A percentile compares a stretch with the other conserved stretches of the same genome.
Evolutionary conservation across 164 flowering plant genomes (phyloP).

Genomic region (Saururus chinensis): DNA sequence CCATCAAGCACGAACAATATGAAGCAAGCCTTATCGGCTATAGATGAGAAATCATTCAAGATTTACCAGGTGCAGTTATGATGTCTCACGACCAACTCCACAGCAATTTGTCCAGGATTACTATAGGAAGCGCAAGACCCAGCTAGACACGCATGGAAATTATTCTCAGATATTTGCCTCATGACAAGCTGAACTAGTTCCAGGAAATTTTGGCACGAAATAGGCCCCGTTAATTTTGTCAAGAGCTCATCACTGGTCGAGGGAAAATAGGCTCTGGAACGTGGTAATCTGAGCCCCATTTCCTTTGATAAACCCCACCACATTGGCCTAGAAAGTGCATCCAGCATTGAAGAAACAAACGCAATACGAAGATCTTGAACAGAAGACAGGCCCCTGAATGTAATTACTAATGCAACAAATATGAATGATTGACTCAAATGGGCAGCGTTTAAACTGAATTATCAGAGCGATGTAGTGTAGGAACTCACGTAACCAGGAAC

Average conservation of each 20-base stretch:
- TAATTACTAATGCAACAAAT: background rate
- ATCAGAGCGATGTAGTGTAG: background rate
- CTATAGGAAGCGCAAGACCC: background rate
- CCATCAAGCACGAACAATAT: too few relatives aligned
- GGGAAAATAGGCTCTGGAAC: slow-evolving; percentile 62
- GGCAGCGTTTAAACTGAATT: slow-evolving; percentile 1
- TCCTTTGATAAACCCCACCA: slow-evolving; percentile 58
- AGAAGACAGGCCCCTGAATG: slow-evolving; percentile 53
- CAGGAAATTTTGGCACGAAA: slow-evolving; percentile 32
- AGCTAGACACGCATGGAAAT: too few relatives aligned
- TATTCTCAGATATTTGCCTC: background rate
- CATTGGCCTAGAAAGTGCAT: slow-evolving; percentile 46
- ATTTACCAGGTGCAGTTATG: slow-evolving; percentile 54
- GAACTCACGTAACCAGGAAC: slow-evolving; percentile 61
- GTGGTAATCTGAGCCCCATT: slow-evolving; percentile 49
- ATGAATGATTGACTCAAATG: background rate
- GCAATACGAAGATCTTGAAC: slow-evolving; percentile 35
- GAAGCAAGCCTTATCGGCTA: too few relatives aligned
- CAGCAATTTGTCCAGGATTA: slow-evolving; percentile 13
- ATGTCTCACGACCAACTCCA: slow-evolving; percentile 19
- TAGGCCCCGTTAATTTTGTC: slow-evolving; percentile 38
- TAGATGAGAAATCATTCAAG: too few relatives aligned
- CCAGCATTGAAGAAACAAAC: slow-evolving; percentile 39
- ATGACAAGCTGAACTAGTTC: slow-evolving; percentile 26
- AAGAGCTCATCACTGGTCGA: slow-evolving; percentile 15